phyloP scores from a whole-genome alignment of 805 yeast species.

The Candida schatavii region DNA sequence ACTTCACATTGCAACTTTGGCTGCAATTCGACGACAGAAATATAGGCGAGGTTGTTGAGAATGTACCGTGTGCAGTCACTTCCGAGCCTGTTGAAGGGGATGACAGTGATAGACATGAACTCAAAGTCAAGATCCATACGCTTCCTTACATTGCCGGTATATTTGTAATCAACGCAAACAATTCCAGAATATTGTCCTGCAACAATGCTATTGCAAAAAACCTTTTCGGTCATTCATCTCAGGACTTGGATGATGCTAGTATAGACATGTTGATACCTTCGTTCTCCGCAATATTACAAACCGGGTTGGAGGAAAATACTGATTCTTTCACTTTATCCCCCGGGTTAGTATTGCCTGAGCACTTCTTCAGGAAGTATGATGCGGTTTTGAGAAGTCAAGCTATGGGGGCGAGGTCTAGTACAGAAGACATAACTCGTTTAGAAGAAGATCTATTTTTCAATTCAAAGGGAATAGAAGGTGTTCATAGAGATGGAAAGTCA shows the following conservation, averaged over 20 bases:
- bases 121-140: conserved; percentile 67
- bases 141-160: conserved; percentile 87
- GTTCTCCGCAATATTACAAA: conserved; percentile 47
- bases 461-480: conserved; percentile 66
- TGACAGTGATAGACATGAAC: conserved; percentile 31
- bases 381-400: conserved; percentile 35
- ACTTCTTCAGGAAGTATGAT: conserved; percentile 71
- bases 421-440: conserved; percentile 21
- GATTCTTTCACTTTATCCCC: conserved; percentile 31
- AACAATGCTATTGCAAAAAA: conserved; percentile 77
- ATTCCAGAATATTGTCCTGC: conserved; percentile 59
- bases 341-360: conserved; percentile 88
- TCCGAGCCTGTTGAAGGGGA: conserved; percentile 54
- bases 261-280: conserved; percentile 62
- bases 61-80: conserved; percentile 73
- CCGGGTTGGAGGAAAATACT: conserved; percentile 31
- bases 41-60: conserved; percentile 14
- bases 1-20: conserved; percentile 56
- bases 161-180: conserved; percentile 58
- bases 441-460: conserved; percentile 52
- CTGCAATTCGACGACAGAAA: conserved; percentile 35
- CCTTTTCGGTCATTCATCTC: conserved; percentile 66
- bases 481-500: conserved; percentile 64
- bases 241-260: conserved; percentile 35
- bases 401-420: conserved; percentile 7